A percentile compares a stretch with the other conserved stretches of the same genome.
These are phyloP conservation scores for Pinus tabuliformis DNA, from an alignment of 75 land plant genomes.

Conservation along the genomic window DNA sequence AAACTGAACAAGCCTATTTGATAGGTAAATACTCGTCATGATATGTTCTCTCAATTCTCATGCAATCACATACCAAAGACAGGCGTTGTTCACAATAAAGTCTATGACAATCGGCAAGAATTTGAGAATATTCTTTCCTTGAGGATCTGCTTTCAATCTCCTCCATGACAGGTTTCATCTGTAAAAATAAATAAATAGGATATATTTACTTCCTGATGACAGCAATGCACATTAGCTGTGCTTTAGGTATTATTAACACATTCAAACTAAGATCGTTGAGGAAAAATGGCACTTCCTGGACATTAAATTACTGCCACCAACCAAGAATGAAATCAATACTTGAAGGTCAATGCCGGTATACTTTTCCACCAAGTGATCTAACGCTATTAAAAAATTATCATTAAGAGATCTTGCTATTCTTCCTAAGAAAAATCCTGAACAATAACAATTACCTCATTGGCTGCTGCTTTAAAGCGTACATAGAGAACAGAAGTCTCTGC, in stretches of 20 bases:
- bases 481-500: constrained; percentile 93
- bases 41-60: background rate
- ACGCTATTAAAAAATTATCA: too few relatives aligned
- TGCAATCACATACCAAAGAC: constrained; percentile 53
- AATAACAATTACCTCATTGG: constrained; percentile 67
- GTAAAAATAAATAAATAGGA: constrained; percentile 14
- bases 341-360: background rate
- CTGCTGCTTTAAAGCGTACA: constrained; percentile 98
- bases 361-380: background rate
- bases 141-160: constrained; percentile 92
- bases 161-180: constrained; percentile 88
- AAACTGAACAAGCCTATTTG: background rate
- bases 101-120: constrained; percentile 83
- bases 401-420: background rate
- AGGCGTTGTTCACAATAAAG: constrained; percentile 97
- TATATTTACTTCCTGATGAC: background rate
- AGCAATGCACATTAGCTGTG: background rate
- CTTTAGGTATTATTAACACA: background rate
- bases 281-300: background rate
- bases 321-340: background rate
- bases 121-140: constrained; percentile 82
- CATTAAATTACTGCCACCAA: background rate
- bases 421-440: background rate
- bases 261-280: background rate
- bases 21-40: background rate